A percentile compares a stretch with the other conserved stretches of the same genome.
Evolutionary conservation across 2,329 filamentous ascomycete genomes (phyloP).

Genomic region (Leptoxyphium fumago): DNA sequence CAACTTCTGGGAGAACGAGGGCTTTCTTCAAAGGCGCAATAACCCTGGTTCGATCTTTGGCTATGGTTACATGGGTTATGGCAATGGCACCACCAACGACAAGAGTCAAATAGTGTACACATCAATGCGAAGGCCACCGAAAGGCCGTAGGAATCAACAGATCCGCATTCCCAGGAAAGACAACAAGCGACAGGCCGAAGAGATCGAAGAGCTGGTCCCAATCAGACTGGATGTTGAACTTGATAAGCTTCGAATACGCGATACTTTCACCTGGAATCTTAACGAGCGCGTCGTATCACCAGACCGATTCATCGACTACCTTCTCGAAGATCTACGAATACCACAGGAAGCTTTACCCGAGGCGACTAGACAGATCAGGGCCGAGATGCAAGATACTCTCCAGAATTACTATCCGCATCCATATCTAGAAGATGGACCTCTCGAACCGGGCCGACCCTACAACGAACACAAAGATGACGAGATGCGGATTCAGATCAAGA

Average conservation of each 20-base stretch:
- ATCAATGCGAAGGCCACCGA: slow-evolving; percentile 56
- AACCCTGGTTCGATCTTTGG: slow-evolving; percentile 48
- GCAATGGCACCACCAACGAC: slow-evolving; percentile 67
- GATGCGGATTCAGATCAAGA: slow-evolving; percentile 88
- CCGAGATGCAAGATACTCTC: slow-evolving; percentile 76
- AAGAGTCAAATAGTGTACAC: slow-evolving; percentile 66
- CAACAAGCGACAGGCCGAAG: slow-evolving; percentile 71
- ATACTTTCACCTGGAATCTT: slow-evolving; percentile 97
- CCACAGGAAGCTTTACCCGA: slow-evolving; percentile 48
- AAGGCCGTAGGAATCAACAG: slow-evolving; percentile 58
- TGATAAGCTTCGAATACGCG: slow-evolving; percentile 87
- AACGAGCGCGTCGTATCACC: slow-evolving; percentile 72
- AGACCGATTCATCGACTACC: slow-evolving; percentile 72
- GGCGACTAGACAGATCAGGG: slow-evolving; percentile 47
- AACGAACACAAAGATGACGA: slow-evolving; percentile 96
- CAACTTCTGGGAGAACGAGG: slow-evolving; percentile 49
- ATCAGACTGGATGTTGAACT: slow-evolving; percentile 85
- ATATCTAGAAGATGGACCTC: slow-evolving; percentile 73
- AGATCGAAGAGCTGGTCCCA: slow-evolving; percentile 81
- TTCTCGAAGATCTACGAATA: slow-evolving; percentile 74
- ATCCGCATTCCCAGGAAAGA: slow-evolving; percentile 67
- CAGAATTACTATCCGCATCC: slow-evolving; percentile 88
- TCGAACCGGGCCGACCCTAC: slow-evolving; percentile 83
- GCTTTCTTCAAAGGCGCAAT: slow-evolving; percentile 45
- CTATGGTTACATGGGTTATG: slow-evolving; percentile 72